Conservation (phyloP, 1,139 yeast species). For the Zygosaccharomyces pseudobailii region DNA sequence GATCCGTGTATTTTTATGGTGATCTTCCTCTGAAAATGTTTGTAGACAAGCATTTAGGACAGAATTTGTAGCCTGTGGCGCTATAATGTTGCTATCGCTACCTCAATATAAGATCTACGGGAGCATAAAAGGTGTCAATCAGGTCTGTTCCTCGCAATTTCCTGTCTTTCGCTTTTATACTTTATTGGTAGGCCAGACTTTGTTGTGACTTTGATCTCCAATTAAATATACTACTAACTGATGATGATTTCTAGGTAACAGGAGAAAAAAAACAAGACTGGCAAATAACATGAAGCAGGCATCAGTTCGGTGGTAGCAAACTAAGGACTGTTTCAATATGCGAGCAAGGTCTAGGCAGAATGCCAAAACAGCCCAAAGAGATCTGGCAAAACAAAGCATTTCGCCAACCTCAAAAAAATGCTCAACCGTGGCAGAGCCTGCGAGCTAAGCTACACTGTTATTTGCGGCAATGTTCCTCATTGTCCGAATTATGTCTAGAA, state of each 20-base stretch:
- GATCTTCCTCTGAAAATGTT: too few species aligned
- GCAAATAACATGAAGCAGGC: background rate
- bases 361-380: background rate
- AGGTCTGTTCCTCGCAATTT: too few species aligned
- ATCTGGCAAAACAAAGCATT: background rate
- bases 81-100: background rate
- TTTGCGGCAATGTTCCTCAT: background rate
- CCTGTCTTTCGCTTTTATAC: background rate
- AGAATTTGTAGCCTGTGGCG: background rate
- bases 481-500: background rate
- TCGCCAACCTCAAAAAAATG: background rate
- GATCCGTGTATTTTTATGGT: too few species aligned
- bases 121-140: too few species aligned
- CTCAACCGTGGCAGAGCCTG: background rate
- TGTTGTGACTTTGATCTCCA: background rate
- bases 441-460: background rate
- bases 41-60: too few species aligned
- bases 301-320: background rate
- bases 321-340: background rate
- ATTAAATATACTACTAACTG: background rate
- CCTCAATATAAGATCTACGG: background rate
- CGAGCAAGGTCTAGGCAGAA: background rate
- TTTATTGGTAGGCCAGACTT: too few species aligned
- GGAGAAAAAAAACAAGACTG: background rate
- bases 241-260: background rate